A percentile compares a stretch with the other conserved stretches of the same genome.
Evolutionary conservation across 2,329 filamentous ascomycete genomes (phyloP).

Genomic region (Metarhizium rileyi): DNA sequence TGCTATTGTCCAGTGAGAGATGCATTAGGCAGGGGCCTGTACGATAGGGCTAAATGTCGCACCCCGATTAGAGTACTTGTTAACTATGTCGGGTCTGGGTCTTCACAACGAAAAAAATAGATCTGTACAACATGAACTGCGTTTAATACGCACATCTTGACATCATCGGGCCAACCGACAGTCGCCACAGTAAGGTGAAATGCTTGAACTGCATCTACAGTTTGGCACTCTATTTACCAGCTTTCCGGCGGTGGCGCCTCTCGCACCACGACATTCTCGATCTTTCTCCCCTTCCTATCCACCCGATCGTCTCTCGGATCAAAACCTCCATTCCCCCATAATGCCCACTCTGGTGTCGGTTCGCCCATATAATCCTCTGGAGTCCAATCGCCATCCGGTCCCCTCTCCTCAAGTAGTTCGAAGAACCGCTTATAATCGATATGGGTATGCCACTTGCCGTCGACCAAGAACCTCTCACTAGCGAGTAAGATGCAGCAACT

Average conservation of each 20-base stretch:
- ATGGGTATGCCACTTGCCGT: constrained; percentile 78
- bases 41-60: no score
- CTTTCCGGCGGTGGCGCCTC: constrained; percentile 17
- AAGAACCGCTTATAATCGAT: constrained; percentile 93
- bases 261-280: constrained; percentile 30
- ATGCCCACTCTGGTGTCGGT: constrained; percentile 85
- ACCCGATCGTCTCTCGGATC: constrained; percentile 84
- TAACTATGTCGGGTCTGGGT: no score
- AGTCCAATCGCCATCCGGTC: constrained; percentile 57
- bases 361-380: constrained; percentile 87
- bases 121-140: no score
- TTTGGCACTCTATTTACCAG: not conserved
- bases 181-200: not conserved
- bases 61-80: no score
- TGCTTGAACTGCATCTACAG: not conserved
- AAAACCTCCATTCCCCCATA: constrained; percentile 91
- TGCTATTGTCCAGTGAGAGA: not conserved
- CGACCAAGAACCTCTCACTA: constrained; percentile 65
- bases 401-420: constrained; percentile 62
- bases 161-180: no score
- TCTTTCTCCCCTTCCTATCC: constrained; percentile 70
- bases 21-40: no score
- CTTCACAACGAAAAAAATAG: no score
- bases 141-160: no score
- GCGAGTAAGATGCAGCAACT: constrained; percentile 87